Evolutionary conservation across 768 basidiomycete genomes (phyloP).

Genomic region (Tulasnella sp.): DNA sequence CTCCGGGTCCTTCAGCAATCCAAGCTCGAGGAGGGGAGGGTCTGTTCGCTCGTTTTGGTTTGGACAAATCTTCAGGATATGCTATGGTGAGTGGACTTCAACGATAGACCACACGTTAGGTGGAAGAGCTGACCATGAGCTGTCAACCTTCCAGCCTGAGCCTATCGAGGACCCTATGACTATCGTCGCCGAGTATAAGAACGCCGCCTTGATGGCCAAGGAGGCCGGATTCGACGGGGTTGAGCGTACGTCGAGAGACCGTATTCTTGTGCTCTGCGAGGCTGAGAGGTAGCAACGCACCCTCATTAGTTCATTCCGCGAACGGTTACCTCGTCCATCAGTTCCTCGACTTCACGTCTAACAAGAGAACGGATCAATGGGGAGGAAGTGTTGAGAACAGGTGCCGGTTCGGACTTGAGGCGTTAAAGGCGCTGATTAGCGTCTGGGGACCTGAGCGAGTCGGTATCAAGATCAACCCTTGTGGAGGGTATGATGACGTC

Average conservation of each 20-base stretch:
- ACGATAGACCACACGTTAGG: not conserved
- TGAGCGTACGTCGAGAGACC: slow-evolving; percentile 26
- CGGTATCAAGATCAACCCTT: slow-evolving; percentile 35
- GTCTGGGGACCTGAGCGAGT: slow-evolving; percentile 36
- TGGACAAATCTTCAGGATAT: not conserved
- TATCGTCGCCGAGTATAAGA: slow-evolving; percentile 31
- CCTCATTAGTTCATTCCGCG: slow-evolving; percentile 20
- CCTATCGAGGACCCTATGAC: slow-evolving; percentile 32
- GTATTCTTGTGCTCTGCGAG: not conserved
- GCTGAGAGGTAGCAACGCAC: not conserved
- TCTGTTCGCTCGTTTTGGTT: not conserved
- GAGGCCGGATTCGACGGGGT: slow-evolving; percentile 48
- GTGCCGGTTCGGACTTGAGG: slow-evolving; percentile 30
- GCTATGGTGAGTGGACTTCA: not conserved
- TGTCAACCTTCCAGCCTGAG: slow-evolving; percentile 19
- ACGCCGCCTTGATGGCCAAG: slow-evolving; percentile 38
- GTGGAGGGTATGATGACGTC: slow-evolving; percentile 36
- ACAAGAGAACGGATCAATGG: slow-evolving; percentile 34
- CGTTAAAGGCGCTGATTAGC: slow-evolving; percentile 24
- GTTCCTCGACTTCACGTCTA: slow-evolving; percentile 27
- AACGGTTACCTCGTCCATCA: slow-evolving; percentile 30
- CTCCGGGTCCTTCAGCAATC: slow-evolving; percentile 36
- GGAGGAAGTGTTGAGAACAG: slow-evolving; percentile 36
- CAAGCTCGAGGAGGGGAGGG: slow-evolving; percentile 28
- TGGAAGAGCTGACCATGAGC: not conserved